Evolutionary conservation across 108 stramenopile species (phyloP), one percentile per base, ranked within the genome.

Genomic region (Discostella pseudostelligera): DNA sequence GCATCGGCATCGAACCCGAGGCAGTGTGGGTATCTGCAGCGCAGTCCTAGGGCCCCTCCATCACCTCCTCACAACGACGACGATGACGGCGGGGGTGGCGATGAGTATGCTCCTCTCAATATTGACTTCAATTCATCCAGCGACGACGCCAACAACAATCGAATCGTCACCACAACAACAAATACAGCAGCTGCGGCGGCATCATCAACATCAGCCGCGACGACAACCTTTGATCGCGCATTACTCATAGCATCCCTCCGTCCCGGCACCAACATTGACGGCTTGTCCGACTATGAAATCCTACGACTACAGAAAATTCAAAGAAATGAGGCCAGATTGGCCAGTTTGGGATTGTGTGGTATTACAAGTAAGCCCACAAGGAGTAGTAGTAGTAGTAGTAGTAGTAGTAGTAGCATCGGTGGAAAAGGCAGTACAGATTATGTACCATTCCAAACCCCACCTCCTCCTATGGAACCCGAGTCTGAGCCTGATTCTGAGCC

Each of bases 261-360:
- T 1, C 42, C 42, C 42, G 9, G 9, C 42, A 43, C n/a, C 42
- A 43, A 22, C 20, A 59, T 8, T 14, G 25, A 26, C 2, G 57
- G 57, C 7, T 28, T 59, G 26, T 59, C 57, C 4, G 28, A 59
- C 22, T 59, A 59, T 16, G 57, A 59, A 39, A 4, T 59, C 2
- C 57, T 59, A 3, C 57, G 57, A 22, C 57, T 59, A 2, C 9
- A 40, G 3, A 59, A 26, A 16, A 59, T 59, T 22, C 37, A 37
- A 37, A 3, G 57, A 2, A 59, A 59, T 28, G 29, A 40, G 57
- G 35, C 57, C 4, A 36, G n/a, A 25, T 39, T 59, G 5, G 57
- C 57, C 26, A 26, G 39, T 10, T 28, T 59, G 26, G 57, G 57
- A 59, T 40, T 59, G 51, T 43, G 42, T 16, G n/a, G n/a, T 8